Evolutionary conservation across 78 protist species (phyloP), one percentile per base, ranked within the genome.

Genomic region (Monocercomonoides exilis): DNA sequence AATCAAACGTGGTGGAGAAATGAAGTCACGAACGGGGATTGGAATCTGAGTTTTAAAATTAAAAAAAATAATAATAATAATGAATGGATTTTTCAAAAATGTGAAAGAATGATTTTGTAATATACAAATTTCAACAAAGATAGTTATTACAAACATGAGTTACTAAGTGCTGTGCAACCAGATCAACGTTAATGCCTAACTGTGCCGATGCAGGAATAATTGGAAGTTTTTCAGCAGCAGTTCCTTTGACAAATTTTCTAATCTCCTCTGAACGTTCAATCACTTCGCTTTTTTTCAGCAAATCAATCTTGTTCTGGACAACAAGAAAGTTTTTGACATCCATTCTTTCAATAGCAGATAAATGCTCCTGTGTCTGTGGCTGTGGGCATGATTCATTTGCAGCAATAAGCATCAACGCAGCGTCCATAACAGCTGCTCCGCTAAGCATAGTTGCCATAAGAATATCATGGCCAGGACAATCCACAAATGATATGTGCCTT

Each of bases 371-470:
- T 0, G 98, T 95, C 93, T 98, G 99, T 38, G 99, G 99, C 93
- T 99, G 99, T 63, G 99, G 99, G 92, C 99, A 99, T 0, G 96
- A 86, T 44, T 91, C 98, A 81, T 97, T 97, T 44, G 98, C 99
- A 1, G 99, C 99, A 43, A 99, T 93, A 36, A 99, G 94, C 44
- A 99, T 91, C 43, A 99, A 88, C 2, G 99, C 99, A 0, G 99
- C 99, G 89, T 99, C 99, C 99, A 99, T 99, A 45, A 99, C 99
- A 38, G 99, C 99, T 1, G 99, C 99, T 34, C 99, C 99, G 96
- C 95, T 97, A 45, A 99, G 95, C 99, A 99, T 99, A 80, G 99
- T 98, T 41, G 99, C 99, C 99, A 99, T 99, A 79, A 99, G 97
- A 43, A 98, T 95, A 84, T 99, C 99, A 94, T 99, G 99, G 43